Conservation (phyloP, 495 filamentous ascomycete genomes). For the Neurospora intermedia region DNA sequence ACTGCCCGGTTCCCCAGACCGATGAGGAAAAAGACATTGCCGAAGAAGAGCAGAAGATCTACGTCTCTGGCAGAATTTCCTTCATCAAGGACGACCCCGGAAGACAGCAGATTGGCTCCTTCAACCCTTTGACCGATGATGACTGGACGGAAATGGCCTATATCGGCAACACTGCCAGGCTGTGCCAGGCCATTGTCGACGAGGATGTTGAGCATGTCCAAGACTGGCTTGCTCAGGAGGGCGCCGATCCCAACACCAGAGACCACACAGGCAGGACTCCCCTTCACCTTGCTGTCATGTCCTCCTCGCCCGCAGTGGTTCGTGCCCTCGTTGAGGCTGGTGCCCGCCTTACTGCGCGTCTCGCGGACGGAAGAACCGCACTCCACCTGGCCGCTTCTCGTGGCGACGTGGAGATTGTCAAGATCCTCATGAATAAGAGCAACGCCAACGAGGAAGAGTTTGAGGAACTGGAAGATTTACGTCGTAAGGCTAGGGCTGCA, state of each 20-base stretch:
- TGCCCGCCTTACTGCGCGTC: slow-evolving; percentile 56
- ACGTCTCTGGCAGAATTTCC: slow-evolving; percentile 54
- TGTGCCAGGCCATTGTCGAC: slow-evolving; percentile 71
- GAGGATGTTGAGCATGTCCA: slow-evolving; percentile 54
- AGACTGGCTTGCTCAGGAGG: slow-evolving; percentile 54
- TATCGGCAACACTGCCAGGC: slow-evolving; percentile 54
- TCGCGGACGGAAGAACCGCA: slow-evolving; percentile 69
- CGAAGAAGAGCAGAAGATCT: slow-evolving; percentile 59
- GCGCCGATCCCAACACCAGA: slow-evolving; percentile 47
- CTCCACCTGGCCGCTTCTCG: slow-evolving; percentile 65
- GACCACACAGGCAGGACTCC: slow-evolving; percentile 77
- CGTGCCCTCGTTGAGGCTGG: slow-evolving; percentile 57
- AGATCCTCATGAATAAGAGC: slow-evolving; percentile 58
- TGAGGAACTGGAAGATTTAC: slow-evolving; percentile 43
- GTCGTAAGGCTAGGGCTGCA: slow-evolving; percentile 26
- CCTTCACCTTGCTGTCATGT: slow-evolving; percentile 61
- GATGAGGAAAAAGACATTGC: slow-evolving; percentile 58
- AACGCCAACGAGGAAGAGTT: slow-evolving; percentile 58
- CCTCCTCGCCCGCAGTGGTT: slow-evolving; percentile 58
- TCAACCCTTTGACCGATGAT: slow-evolving; percentile 69
- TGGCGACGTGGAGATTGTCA: slow-evolving; percentile 57
- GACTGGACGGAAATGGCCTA: slow-evolving; percentile 80
- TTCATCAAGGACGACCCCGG: slow-evolving; percentile 76
- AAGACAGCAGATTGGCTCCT: slow-evolving; percentile 52
- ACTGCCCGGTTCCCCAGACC: slow-evolving; percentile 56